A percentile compares a stretch with the other conserved stretches of the same genome.
Conservation (phyloP, 176 grass and related monocot species). For the Aegilops tauschii region DNA sequence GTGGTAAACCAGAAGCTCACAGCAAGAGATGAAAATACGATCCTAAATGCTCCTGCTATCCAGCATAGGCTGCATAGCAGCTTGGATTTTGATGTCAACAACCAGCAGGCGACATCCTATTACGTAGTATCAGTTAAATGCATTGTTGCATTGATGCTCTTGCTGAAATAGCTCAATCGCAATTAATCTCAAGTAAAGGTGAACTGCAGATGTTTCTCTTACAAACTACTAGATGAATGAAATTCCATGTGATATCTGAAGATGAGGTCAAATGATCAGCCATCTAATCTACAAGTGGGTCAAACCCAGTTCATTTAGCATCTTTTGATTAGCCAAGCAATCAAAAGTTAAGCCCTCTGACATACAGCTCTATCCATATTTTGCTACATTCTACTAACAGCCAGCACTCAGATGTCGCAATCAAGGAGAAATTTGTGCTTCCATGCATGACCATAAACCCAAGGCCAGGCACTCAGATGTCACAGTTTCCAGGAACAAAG, state of each 20-base stretch:
- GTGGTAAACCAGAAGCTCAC: not conserved
- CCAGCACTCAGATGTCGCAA: not conserved
- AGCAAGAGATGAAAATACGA: not conserved
- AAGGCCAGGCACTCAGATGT: not conserved
- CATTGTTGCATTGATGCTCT: not conserved
- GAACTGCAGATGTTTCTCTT: not conserved
- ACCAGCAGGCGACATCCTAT: no score
- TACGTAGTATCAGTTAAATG: not conserved
- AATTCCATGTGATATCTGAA: not conserved
- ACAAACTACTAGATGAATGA: not conserved
- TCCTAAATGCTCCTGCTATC: no score
- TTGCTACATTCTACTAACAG: not conserved
- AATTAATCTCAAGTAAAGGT: not conserved
- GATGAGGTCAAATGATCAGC: not conserved
- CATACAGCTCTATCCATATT: not conserved
- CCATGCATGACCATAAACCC: not conserved
- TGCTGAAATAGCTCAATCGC: not conserved
- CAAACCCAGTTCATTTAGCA: not conserved
- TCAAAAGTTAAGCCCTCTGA: not conserved
- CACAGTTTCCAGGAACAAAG: not conserved
- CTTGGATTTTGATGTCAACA: no score
- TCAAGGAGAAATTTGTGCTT: not conserved
- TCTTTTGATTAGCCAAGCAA: not conserved
- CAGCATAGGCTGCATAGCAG: no score
- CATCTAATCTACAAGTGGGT: not conserved